A percentile compares a stretch with the other conserved stretches of the same genome.
phyloP scores from a whole-genome alignment of 352 stramenopile species.

The Elongisporangium anandrum region DNA sequence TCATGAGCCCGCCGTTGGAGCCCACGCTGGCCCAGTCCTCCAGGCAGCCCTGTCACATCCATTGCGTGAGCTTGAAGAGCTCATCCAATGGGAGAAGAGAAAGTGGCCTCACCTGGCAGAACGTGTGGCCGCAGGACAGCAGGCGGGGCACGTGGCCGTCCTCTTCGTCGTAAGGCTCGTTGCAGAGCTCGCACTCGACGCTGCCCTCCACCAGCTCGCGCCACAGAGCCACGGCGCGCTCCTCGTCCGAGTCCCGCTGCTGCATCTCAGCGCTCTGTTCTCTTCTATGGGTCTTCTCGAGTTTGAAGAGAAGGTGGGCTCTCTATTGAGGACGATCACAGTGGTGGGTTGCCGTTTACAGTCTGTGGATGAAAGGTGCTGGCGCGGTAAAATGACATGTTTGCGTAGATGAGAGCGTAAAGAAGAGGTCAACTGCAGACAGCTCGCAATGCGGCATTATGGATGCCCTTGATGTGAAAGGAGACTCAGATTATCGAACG shows the following conservation, averaged over 20 bases:
- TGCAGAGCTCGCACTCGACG: slow-evolving; percentile 84
- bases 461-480: too few relatives aligned
- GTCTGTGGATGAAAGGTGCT: background rate
- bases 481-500: background rate
- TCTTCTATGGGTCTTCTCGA: background rate
- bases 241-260: slow-evolving; percentile 29
- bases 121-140: slow-evolving; percentile 75
- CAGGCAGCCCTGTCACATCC: slow-evolving; percentile 37
- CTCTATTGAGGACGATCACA: background rate
- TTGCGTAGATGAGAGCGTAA: too few relatives aligned
- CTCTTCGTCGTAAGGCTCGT: slow-evolving; percentile 77
- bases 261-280: slow-evolving; percentile 1
- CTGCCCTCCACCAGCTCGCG: slow-evolving; percentile 70
- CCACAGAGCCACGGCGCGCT: slow-evolving; percentile 53
- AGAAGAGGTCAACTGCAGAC: too few relatives aligned
- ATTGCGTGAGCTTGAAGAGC: slow-evolving; percentile 4
- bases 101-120: slow-evolving; percentile 58
- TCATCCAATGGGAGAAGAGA: slow-evolving; percentile 1
- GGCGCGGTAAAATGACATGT: background rate
- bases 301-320: background rate
- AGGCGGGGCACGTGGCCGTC: slow-evolving; percentile 66
- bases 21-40: slow-evolving; percentile 52
- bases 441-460: too few relatives aligned
- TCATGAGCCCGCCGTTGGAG: slow-evolving; percentile 13
- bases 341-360: background rate